Percentiles rank a stretch among this genome's conserved stretches.
Conservation (phyloP, 164 flowering plant species). For the Taxillus chinensis region DNA sequence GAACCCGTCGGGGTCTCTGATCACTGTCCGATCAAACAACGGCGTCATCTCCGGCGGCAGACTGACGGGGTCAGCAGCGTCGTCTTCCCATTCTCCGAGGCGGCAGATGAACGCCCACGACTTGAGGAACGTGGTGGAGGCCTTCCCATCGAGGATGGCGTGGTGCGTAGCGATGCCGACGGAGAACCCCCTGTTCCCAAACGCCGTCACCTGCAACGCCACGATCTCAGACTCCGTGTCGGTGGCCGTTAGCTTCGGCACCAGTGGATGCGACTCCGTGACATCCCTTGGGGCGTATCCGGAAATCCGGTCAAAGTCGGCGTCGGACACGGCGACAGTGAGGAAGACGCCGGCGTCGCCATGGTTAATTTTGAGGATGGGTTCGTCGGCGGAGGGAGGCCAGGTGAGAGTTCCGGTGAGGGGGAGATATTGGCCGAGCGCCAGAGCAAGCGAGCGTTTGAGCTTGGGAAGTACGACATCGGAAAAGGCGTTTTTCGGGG, state of each 20-base stretch:
- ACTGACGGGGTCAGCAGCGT: neutral
- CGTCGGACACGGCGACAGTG: slow-evolving; percentile 13
- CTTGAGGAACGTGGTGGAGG: slow-evolving; percentile 18
- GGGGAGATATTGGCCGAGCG: slow-evolving; percentile 21
- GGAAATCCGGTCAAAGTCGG: slow-evolving; percentile 12
- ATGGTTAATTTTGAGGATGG: slow-evolving; percentile 7
- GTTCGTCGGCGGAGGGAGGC: slow-evolving; percentile 10
- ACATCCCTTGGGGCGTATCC: slow-evolving; percentile 3
- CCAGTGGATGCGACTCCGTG: slow-evolving; percentile 8
- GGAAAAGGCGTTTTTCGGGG: neutral
- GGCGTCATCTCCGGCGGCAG: neutral
- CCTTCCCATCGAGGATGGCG: slow-evolving; percentile 24
- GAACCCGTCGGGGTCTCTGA: slow-evolving; percentile 17
- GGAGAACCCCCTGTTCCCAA: slow-evolving; percentile 25
- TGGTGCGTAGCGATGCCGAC: slow-evolving; percentile 21
- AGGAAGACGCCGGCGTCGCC: neutral
- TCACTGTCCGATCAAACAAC: slow-evolving; percentile 14
- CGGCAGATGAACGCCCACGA: slow-evolving; percentile 31
- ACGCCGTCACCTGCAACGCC: slow-evolving; percentile 29
- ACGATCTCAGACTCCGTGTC: slow-evolving; percentile 3
- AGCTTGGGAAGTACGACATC: slow-evolving; percentile 16
- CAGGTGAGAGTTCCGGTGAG: slow-evolving; percentile 4
- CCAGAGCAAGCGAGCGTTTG: slow-evolving; percentile 24
- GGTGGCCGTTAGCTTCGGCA: slow-evolving; percentile 18
- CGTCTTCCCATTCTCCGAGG: neutral